phyloP scores from a whole-genome alignment of 306 rosid genomes.

The Gastrolobium bilobum region DNA sequence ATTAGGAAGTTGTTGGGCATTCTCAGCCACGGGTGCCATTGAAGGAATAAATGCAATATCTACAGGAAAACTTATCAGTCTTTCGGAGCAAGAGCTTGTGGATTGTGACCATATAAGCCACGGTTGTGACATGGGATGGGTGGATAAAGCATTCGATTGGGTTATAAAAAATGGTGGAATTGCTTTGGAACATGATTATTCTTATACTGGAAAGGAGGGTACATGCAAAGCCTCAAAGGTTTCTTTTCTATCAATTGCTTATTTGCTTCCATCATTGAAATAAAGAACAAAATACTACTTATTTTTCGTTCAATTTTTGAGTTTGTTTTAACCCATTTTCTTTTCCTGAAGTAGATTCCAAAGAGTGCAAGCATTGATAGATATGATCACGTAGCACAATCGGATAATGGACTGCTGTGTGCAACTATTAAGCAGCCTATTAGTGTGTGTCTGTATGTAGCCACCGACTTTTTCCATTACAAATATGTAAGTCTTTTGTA shows the following conservation, averaged over 20 bases:
- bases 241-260: background rate
- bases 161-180: constrained; percentile 27
- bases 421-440: constrained; percentile 63
- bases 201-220: constrained; percentile 12
- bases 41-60: constrained; percentile 45
- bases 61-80: background rate
- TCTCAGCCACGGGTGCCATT: constrained; percentile 9
- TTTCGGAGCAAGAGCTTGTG: constrained; percentile 43
- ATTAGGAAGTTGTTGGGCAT: constrained; percentile 41
- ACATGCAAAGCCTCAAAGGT: constrained; percentile 52
- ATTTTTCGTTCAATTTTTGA: background rate
- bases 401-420: constrained; percentile 57
- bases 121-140: constrained; percentile 45
- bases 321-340: background rate
- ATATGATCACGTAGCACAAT: constrained; percentile 49
- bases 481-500: constrained; percentile 23
- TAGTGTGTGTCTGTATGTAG: constrained; percentile 50
- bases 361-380: constrained; percentile 22
- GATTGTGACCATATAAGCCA: constrained; percentile 17
- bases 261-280: background rate
- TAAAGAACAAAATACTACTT: background rate
- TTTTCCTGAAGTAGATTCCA: background rate
- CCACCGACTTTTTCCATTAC: constrained; percentile 53
- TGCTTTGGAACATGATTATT: constrained; percentile 5
- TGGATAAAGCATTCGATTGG: constrained; percentile 52